Conservation (phyloP, 1,284 basidiomycete genomes). For the Inonotus hispidus region DNA sequence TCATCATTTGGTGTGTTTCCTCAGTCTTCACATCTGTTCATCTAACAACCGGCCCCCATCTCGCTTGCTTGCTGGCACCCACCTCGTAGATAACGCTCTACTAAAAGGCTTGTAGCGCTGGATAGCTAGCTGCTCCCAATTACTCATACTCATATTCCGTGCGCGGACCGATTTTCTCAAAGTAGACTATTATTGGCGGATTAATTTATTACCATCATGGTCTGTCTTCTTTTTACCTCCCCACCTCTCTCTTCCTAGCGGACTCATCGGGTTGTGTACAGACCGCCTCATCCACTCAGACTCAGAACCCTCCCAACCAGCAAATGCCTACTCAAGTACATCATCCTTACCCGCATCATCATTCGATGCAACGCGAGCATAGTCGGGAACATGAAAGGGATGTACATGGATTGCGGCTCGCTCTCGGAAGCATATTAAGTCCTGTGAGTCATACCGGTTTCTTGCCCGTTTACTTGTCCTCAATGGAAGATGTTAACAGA, state of each 20-base stretch:
- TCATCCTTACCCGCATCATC: not conserved
- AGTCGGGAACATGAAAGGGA: constrained; percentile 8
- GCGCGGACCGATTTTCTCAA: not conserved
- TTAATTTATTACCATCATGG: not conserved
- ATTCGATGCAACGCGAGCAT: not conserved
- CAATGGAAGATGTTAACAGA: constrained; percentile 25
- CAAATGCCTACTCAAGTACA: constrained; percentile 7
- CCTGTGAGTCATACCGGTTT: constrained; percentile 33
- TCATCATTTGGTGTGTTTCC: too few relatives aligned
- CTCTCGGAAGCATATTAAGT: constrained; percentile 43
- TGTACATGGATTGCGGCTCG: constrained; percentile 32
- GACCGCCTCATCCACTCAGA: not conserved
- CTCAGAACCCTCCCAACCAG: constrained; percentile 1
- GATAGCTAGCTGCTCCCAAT: not conserved
- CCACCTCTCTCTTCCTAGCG: not conserved
- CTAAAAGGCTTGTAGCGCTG: not conserved
- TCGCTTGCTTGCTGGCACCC: not conserved
- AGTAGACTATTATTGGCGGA: not conserved
- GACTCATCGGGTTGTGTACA: not conserved
- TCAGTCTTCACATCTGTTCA: too few relatives aligned
- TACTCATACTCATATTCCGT: not conserved
- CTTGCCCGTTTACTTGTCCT: not conserved
- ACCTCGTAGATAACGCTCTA: not conserved
- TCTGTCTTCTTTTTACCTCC: not conserved
- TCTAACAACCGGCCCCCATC: not conserved